Base-by-base conservation (phyloP, 306 rosid genomes). In the Styphnolobium japonicum region DNA sequence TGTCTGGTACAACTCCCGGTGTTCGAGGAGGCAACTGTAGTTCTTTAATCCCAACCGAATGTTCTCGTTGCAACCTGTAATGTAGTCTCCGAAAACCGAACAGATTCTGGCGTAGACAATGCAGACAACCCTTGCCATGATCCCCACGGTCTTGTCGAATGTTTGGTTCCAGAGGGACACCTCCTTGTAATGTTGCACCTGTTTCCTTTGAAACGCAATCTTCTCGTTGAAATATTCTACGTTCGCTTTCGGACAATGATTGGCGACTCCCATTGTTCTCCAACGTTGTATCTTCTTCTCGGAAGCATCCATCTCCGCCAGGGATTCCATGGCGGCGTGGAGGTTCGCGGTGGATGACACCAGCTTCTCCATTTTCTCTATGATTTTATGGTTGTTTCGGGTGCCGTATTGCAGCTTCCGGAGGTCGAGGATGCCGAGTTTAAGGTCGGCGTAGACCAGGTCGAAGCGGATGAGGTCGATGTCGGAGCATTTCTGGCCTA, bases 131-230 rank as follows among this genome's bases (percentile, higher is more conserved):
- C 89, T 77, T 0, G 90, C 88, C 97, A 90, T 92, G 31, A 86
- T 61, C 15, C 83, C 85, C 3, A 90, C 84, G n/a, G 73, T 82
- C 27, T 81, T 82, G 36, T 90, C 91, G 3, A 88, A 87, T 29
- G 89, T 82, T 73, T 88, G 88, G 48, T 57, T 83, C 97, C 97
- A 92, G 0, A 92, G 74, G 0, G 97, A 92, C 7, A 33, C 71
- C n/a, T 84, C 89, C 76, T 76, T 90, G 63, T 58, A 87, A 76
- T 79, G 87, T 34, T 81, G 84, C 25, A 92, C 91, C 23, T 85
- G 87, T 25, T 90, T 90, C 27, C 77, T 85, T 58, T 82, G 83
- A 15, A 0, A 9, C 0, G 34, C 51, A 1, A 89, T 67, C 73
- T 85, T 77, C 69, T 78, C 82, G 0, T 67, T 62, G 5, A 88